These are phyloP conservation scores for Camptophora hylomeconis DNA, from an alignment of 2,329 filamentous ascomycete genomes.

Conservation along the genomic window DNA sequence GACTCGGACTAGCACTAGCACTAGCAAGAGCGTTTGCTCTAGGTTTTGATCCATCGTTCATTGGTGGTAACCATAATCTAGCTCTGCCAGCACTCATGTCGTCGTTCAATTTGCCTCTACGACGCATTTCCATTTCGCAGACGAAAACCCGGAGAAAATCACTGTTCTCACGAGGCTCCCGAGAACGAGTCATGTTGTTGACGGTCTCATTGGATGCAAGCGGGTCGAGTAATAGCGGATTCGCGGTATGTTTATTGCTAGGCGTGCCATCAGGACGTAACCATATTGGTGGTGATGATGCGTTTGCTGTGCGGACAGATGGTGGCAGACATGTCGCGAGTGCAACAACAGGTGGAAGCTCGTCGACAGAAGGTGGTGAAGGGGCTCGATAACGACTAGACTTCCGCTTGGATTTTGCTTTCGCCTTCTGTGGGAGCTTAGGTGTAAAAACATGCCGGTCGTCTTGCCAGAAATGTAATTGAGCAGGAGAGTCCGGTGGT, in stretches of 20 bases:
- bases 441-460: constrained; percentile 15
- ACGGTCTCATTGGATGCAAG: constrained; percentile 21
- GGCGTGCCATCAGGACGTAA: constrained; percentile 16
- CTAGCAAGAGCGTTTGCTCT: too few relatives aligned
- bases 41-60: too few relatives aligned
- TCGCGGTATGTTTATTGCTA: constrained; percentile 22
- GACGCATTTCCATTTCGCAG: constrained; percentile 56
- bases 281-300: constrained; percentile 23
- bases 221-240: constrained; percentile 38
- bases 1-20: too few relatives aligned
- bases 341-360: constrained; percentile 43
- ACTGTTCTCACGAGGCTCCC: constrained; percentile 51
- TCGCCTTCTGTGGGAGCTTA: constrained; percentile 16
- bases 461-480: constrained; percentile 32
- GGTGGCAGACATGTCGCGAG: constrained; percentile 46
- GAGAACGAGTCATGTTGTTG: constrained; percentile 38
- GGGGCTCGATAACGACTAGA: constrained; percentile 14
- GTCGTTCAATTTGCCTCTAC: constrained; percentile 47
- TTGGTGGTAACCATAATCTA: constrained; percentile 47
- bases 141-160: constrained; percentile 53
- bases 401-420: neutral
- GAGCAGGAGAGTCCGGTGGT: constrained; percentile 28
- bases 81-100: constrained; percentile 40
- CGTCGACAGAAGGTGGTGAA: constrained; percentile 6
- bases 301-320: constrained; percentile 16